These are phyloP conservation scores for Tilletia walkeri DNA, from an alignment of 1,284 basidiomycete genomes.

Conservation along the genomic window DNA sequence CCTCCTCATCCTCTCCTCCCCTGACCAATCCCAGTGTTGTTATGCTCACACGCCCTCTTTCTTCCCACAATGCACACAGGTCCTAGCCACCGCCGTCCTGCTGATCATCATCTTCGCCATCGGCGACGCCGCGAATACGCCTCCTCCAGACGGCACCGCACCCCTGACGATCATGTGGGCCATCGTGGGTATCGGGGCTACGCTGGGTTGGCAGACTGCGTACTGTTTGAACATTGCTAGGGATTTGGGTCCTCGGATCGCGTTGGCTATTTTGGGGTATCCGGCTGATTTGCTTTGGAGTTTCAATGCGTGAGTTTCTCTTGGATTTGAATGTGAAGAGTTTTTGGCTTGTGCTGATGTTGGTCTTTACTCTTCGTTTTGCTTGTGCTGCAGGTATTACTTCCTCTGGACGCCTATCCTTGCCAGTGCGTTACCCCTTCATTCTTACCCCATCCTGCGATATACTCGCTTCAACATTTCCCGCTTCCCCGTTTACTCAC, in stretches of 20 bases:
- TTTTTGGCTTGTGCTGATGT: no score
- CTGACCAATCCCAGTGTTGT: neutral
- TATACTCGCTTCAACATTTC: neutral
- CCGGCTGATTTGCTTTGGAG: neutral
- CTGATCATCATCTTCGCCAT: constrained; percentile 25
- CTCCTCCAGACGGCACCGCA: constrained; percentile 24
- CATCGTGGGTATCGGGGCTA: constrained; percentile 14
- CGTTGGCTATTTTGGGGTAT: constrained; percentile 12
- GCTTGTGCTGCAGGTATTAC: constrained; percentile 4
- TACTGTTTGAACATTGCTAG: neutral
- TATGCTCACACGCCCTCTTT: neutral
- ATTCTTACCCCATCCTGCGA: neutral
- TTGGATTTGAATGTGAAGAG: no score
- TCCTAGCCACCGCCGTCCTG: constrained; percentile 27
- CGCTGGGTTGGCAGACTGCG: constrained; percentile 18
- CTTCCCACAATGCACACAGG: neutral
- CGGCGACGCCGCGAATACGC: constrained; percentile 24
- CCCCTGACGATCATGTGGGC: constrained; percentile 21
- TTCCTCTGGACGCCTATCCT: constrained; percentile 19
- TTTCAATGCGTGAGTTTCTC: constrained; percentile 7
- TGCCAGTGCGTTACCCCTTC: constrained; percentile 5
- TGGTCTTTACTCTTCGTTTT: no score
- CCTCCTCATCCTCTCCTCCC: no score
- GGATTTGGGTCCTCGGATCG: neutral
- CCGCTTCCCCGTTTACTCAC: neutral